Evolutionary conservation across 2,329 filamentous ascomycete genomes (phyloP).

Genomic region (Cercospora berteroae): DNA sequence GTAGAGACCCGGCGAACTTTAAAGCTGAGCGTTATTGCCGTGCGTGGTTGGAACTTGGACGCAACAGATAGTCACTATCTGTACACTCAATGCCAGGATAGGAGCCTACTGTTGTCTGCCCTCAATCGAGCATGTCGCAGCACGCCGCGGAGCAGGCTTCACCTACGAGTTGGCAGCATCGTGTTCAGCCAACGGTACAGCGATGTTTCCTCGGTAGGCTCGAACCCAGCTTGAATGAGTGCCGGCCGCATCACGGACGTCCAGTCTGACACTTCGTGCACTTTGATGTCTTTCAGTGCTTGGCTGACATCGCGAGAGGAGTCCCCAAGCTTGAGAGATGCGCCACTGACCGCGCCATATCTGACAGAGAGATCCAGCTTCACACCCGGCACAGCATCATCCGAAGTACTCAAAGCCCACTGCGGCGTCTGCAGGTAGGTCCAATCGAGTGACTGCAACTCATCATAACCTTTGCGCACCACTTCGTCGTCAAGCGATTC

Average conservation of each 20-base stretch:
- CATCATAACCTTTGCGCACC: slow-evolving; percentile 61
- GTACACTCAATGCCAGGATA: neutral
- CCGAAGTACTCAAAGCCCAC: slow-evolving; percentile 53
- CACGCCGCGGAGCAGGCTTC: neutral
- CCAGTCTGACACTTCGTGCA: slow-evolving; percentile 49
- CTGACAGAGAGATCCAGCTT: slow-evolving; percentile 41
- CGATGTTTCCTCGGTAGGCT: neutral
- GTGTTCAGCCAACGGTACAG: slow-evolving; percentile 6
- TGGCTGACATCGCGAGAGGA: slow-evolving; percentile 16
- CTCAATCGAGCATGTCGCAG: neutral
- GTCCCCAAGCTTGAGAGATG: slow-evolving; percentile 31
- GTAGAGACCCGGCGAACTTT: neutral
- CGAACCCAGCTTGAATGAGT: neutral
- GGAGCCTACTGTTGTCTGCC: neutral
- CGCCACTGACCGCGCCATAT: slow-evolving; percentile 57
- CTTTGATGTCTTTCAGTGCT: slow-evolving; percentile 38
- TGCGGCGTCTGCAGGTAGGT: slow-evolving; percentile 82
- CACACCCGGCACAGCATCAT: slow-evolving; percentile 9
- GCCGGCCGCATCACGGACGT: neutral
- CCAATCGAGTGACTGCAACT: slow-evolving; percentile 68
- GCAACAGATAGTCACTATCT: neutral
- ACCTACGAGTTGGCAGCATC: neutral
- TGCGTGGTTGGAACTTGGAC: neutral
- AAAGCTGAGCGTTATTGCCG: neutral
- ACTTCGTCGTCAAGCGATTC: slow-evolving; percentile 51